Evolutionary conservation across 1,284 basidiomycete species (phyloP), one percentile per base, ranked within the genome.

Genomic region (Ceratobasidium sp.): DNA sequence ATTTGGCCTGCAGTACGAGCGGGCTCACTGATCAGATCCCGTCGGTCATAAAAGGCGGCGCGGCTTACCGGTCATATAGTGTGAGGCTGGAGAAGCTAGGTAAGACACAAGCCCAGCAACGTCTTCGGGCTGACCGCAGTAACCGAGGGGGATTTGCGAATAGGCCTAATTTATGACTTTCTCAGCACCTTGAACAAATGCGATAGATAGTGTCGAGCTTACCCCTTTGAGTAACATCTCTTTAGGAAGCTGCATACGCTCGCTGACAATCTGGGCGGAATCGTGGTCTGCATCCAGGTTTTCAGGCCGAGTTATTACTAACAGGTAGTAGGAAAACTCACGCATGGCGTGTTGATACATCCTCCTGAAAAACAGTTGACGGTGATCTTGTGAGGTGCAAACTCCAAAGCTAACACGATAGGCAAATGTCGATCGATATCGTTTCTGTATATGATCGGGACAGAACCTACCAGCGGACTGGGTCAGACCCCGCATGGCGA

Each of bases 31-130:
- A 50, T 28, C 38, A 59, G 28, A 7, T 38, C 26, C 28, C n/a
- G 28, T 20, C 12, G 28, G 13, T 10, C 20, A 10, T 33, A 59
- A 83, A 46, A 84, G 44, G 23, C 23, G 12, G n/a, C 38, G 57
- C 12, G 28, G 28, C 82, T 77, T 73, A 81, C 83, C 83, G 3
- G 83, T 83, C 13, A 83, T 77, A 38, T 81, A 82, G 40, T 79
- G 66, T 28, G 82, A 77, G 1, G 79, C 68, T 40, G 82, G 79
- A 15, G 82, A 82, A 13, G 77, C 83, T 17, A 83, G 78, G 70
- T 81, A 83, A 10, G 82, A 82, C 0, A 81, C 81, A 1, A 83
- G 77, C 9, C 67, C 80, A 6, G 82, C 80, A 13, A 83, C 68
- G 28, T 83, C 83, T 44, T 81, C 81, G 2, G 82, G 82, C 38